phyloP scores from a whole-genome alignment of 805 yeast species.

The Spathaspora sp. region DNA sequence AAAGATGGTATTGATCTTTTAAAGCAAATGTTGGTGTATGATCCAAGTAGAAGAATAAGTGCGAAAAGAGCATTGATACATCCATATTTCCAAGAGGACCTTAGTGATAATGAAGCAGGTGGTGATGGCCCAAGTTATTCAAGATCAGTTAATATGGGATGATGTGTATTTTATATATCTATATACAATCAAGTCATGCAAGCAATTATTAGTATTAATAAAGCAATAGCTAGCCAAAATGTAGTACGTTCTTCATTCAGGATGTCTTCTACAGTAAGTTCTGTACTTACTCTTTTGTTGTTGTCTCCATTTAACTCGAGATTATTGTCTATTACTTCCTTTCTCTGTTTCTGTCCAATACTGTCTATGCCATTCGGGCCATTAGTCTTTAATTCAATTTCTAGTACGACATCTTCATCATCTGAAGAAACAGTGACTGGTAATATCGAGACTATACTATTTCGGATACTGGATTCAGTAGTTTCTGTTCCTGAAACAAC shows the following conservation, averaged over 20 bases:
- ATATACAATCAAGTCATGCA: neutral
- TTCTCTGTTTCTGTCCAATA: no score
- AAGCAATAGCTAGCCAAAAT: neutral
- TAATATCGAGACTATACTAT: neutral
- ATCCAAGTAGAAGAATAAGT: slow-evolving; percentile 89
- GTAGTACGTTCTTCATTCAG: slow-evolving; percentile 1
- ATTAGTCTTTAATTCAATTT: neutral
- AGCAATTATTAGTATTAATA: neutral
- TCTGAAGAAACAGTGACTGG: neutral
- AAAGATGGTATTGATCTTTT: slow-evolving; percentile 80
- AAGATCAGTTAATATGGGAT: slow-evolving; percentile 40
- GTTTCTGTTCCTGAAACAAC: no score
- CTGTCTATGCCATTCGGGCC: neutral
- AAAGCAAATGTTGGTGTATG: slow-evolving; percentile 77
- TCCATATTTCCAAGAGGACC: slow-evolving; percentile 73
- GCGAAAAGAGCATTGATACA: slow-evolving; percentile 91
- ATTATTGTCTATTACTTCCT: neutral
- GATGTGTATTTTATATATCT: neutral
- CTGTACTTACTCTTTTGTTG: no score
- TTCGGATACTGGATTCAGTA: no score
- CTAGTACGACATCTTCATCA: neutral
- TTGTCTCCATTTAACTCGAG: neutral
- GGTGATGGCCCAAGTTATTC: slow-evolving; percentile 22
- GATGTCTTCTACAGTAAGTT: neutral
- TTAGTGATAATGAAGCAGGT: slow-evolving; percentile 2